Conservation (phyloP, 345 rosid species). For the Eucalyptus victrix region DNA sequence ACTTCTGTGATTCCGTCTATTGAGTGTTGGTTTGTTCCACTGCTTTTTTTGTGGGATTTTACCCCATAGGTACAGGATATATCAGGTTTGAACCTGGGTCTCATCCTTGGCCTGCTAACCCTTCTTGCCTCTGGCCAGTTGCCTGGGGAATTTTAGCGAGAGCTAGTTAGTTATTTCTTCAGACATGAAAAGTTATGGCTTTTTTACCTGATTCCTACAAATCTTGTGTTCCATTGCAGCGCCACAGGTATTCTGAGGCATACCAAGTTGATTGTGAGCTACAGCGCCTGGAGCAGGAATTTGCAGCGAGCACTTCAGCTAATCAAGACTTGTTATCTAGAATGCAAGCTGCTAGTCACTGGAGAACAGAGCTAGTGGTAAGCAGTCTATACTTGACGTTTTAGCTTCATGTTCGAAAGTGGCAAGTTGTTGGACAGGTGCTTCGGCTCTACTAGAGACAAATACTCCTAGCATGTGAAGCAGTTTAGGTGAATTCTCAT, state of each 20-base stretch:
- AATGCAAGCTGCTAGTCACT: conserved; percentile 55
- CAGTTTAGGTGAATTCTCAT: background rate
- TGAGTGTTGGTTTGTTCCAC: background rate
- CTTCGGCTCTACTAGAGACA: background rate
- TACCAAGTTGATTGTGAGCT: conserved; percentile 62
- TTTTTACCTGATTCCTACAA: background rate
- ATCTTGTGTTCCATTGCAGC: conserved; percentile 30
- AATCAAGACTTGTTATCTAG: conserved; percentile 41
- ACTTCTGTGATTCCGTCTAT: background rate
- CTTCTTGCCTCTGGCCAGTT: background rate
- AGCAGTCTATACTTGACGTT: conserved; percentile 17
- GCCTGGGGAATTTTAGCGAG: background rate
- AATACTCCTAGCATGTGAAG: background rate
- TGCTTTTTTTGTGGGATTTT: background rate
- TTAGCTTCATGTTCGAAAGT: background rate
- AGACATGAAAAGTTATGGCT: background rate
- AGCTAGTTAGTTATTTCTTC: background rate
- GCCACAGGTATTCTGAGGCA: conserved; percentile 82
- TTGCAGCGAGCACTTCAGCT: conserved; percentile 17
- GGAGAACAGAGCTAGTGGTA: conserved; percentile 72
- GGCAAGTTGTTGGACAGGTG: background rate
- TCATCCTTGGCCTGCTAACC: background rate
- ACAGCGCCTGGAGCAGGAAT: conserved; percentile 55
- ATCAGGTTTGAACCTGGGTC: background rate
- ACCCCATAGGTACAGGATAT: background rate